Evolutionary conservation across 257 asterid species (phyloP).

Genomic region (Haberlea rhodopensis): DNA sequence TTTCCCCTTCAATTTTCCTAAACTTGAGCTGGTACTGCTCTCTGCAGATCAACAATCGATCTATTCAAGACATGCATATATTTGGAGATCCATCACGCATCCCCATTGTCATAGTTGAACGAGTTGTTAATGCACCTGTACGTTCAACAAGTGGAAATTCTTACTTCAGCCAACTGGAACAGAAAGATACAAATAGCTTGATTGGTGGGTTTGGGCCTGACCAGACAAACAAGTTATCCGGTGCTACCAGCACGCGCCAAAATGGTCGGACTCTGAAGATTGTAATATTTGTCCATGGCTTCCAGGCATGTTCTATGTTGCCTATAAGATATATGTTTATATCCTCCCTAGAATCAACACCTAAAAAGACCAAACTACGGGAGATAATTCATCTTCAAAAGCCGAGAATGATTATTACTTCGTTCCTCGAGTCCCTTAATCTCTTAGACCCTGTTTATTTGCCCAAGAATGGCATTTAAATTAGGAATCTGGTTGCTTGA

Average conservation of each 20-base stretch:
- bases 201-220: conserved; percentile 37
- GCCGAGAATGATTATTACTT: not conserved
- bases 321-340: conserved; percentile 9
- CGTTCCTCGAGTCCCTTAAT: not conserved
- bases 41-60: conserved; percentile 84
- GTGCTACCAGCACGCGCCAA: conserved; percentile 44
- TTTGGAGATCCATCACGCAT: conserved; percentile 89
- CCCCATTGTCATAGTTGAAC: conserved; percentile 84
- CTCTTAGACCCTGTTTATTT: not conserved
- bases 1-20: conserved; percentile 19
- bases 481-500: not conserved
- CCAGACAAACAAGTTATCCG: conserved; percentile 44
- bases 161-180: conserved; percentile 43
- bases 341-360: not conserved
- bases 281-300: conserved; percentile 94
- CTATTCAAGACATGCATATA: conserved; percentile 88
- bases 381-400: not conserved
- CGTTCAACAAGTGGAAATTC: conserved; percentile 70
- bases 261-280: conserved; percentile 79
- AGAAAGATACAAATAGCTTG: conserved; percentile 40
- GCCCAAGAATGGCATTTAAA: not conserved
- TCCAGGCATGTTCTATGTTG: conserved; percentile 65
- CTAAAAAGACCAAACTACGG: not conserved
- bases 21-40: conserved; percentile 27
- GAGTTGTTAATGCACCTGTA: conserved; percentile 68